phyloP scores from a whole-genome alignment of 768 basidiomycete species.

The Mycena galopus region DNA sequence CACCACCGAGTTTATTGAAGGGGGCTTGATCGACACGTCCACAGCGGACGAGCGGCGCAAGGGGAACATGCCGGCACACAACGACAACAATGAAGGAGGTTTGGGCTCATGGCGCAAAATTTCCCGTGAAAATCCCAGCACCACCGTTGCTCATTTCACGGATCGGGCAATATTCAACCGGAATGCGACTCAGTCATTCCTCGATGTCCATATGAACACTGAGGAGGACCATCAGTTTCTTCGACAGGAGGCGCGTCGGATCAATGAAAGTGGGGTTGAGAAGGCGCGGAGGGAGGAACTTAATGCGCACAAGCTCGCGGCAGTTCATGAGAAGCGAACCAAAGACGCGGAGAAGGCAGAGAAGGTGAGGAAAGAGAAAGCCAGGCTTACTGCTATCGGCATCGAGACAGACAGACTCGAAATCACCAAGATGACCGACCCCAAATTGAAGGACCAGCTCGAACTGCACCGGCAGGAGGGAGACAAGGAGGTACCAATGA shows the following conservation, averaged over 20 bases:
- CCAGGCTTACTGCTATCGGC: neutral
- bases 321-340: neutral
- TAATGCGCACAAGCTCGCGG: neutral
- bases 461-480: neutral
- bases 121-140: constrained; percentile 6
- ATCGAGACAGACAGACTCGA: neutral
- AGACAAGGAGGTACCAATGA: constrained; percentile 8
- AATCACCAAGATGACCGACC: neutral
- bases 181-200: neutral
- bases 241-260: neutral
- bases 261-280: constrained; percentile 6
- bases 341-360: too few species aligned
- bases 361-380: neutral
- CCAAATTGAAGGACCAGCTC: constrained; percentile 3
- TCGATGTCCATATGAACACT: neutral
- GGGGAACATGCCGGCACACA: neutral
- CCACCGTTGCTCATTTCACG: constrained; percentile 1
- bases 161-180: constrained; percentile 10
- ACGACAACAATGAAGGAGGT: constrained; percentile 9
- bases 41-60: neutral
- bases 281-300: constrained; percentile 1
- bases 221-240: neutral
- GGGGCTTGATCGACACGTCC: neutral
- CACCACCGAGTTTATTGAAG: neutral
- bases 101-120: constrained; percentile 1